A percentile compares a stretch with the other conserved stretches of the same genome.
Evolutionary conservation across 2,329 filamentous ascomycete genomes (phyloP).

Genomic region (Penicillium sp.): DNA sequence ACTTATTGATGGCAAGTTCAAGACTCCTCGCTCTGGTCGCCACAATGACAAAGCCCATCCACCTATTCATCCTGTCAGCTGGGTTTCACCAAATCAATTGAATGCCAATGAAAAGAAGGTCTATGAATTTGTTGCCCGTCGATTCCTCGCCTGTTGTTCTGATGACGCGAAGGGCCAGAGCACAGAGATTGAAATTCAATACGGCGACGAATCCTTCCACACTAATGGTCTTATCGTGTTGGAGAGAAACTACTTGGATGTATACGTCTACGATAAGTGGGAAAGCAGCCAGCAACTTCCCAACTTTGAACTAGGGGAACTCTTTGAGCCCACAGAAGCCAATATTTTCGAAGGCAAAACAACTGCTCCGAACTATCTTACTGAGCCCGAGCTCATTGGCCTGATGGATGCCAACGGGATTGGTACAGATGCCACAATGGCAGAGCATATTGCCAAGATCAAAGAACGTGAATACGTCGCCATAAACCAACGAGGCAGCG

Average conservation of each 20-base stretch:
- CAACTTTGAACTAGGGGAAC: constrained; percentile 73
- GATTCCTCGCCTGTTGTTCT: constrained; percentile 93
- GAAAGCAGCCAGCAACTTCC: constrained; percentile 82
- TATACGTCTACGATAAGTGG: constrained; percentile 97
- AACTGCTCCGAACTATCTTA: constrained; percentile 77
- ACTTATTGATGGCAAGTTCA: constrained; percentile 73
- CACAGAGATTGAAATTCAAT: constrained; percentile 80
- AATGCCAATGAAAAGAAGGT: constrained; percentile 69
- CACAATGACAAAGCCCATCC: constrained; percentile 97
- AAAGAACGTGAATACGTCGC: constrained; percentile 85
- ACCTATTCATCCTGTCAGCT: constrained; percentile 94
- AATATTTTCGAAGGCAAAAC: constrained; percentile 92
- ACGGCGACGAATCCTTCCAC: constrained; percentile 78
- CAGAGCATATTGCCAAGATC: constrained; percentile 95
- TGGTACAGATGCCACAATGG: constrained; percentile 98
- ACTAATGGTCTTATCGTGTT: constrained; percentile 81
- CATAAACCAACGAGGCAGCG: constrained; percentile 56
- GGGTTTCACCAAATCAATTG: constrained; percentile 63
- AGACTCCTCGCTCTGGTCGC: constrained; percentile 75
- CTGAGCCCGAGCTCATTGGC: constrained; percentile 90
- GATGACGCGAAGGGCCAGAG: constrained; percentile 86
- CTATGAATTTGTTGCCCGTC: constrained; percentile 88
- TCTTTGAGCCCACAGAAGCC: constrained; percentile 83
- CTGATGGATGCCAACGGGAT: constrained; percentile 99
- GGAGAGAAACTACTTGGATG: constrained; percentile 88